Conservation (phyloP, 768 basidiomycete species). For the Infundibulicybe gibba region DNA sequence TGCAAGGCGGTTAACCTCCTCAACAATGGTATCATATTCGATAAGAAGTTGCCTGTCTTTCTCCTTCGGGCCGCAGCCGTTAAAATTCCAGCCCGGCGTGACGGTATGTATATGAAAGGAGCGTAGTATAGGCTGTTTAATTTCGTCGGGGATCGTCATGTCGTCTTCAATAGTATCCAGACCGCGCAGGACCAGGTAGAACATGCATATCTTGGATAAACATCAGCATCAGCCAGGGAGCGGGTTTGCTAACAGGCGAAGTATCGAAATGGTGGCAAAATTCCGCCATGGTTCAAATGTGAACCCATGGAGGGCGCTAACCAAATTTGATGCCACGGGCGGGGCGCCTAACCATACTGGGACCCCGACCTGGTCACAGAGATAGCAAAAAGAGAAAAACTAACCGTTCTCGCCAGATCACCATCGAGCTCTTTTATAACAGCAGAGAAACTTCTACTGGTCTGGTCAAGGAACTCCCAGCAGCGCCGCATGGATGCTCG, state of each 20-base stretch:
- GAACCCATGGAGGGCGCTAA: too few species aligned
- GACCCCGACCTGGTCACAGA: too few species aligned
- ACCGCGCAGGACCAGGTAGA: constrained; percentile 91
- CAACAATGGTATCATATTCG: constrained; percentile 77
- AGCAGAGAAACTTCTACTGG: constrained; percentile 85
- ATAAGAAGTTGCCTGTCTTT: constrained; percentile 84
- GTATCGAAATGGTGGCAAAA: too few species aligned
- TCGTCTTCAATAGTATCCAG: constrained; percentile 99
- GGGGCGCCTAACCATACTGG: too few species aligned
- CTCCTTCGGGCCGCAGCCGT: constrained; percentile 79
- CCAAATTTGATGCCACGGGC: too few species aligned
- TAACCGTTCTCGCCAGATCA: constrained; percentile 86
- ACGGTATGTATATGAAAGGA: constrained; percentile 77
- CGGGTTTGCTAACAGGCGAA: too few species aligned
- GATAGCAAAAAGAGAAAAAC: constrained; percentile 28
- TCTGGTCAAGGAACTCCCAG: constrained; percentile 86
- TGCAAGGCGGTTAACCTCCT: constrained; percentile 80
- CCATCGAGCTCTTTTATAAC: constrained; percentile 97
- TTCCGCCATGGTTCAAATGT: too few species aligned
- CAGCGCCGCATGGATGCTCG: constrained; percentile 82
- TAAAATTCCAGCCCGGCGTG: constrained; percentile 84
- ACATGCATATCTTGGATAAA: constrained; percentile 76
- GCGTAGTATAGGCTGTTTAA: constrained; percentile 85
- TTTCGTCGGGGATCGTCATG: constrained; percentile 86
- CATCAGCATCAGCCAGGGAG: neutral